Base-by-base conservation (phyloP, 208 protist species). In the Trypanosoma scelopori region DNA sequence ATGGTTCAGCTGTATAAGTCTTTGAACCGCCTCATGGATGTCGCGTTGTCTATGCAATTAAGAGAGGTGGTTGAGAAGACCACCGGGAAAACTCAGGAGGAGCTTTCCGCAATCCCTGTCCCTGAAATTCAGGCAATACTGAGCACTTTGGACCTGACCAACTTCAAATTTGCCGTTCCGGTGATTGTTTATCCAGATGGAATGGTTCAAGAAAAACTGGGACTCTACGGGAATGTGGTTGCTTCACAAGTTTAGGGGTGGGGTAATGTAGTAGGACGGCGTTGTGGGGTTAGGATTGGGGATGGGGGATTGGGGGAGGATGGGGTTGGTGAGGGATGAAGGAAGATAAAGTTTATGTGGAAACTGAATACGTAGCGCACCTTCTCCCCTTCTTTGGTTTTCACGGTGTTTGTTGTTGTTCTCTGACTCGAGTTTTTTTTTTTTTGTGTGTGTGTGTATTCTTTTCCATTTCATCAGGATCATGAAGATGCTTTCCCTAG, bases 1-100 rank as follows among this genome's bases (percentile, higher is more conserved):
- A 93, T 95, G 84, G 89, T 95, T 55, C 89, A 95, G 61, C 75
- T 95, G 20, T 95, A 95, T 71, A 76, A 86, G 18, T 78, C 82
- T 16, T 70, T 95, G 7, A 92, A 92, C 53, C 78, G 80, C 20
- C 47, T 93, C 20, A 95, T 95, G 89, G 86, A 93, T 67, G 81
- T 95, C 22, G 86, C 86, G 1, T 76, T 95, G 37, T 75, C 87
- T 0, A 87, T 89, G 46, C 89, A 95, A 72, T 49, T 81, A 20
- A 6, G 51, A 25, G 47, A 43, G 39, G 18, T 25, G 47, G 57
- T 92, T 18, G 59, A 69, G 63, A 28, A 65, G 65, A n/a, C 15
- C 51, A 69, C 65, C 28, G 61, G 72, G 28, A 69, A 60, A 47
- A 50, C 48, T 55, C 13, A 5, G 27, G 55, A 59, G 7, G 57